Base-by-base conservation (phyloP, 192 early-diverging fungal genomes). In the Entrophospora sp. region DNA sequence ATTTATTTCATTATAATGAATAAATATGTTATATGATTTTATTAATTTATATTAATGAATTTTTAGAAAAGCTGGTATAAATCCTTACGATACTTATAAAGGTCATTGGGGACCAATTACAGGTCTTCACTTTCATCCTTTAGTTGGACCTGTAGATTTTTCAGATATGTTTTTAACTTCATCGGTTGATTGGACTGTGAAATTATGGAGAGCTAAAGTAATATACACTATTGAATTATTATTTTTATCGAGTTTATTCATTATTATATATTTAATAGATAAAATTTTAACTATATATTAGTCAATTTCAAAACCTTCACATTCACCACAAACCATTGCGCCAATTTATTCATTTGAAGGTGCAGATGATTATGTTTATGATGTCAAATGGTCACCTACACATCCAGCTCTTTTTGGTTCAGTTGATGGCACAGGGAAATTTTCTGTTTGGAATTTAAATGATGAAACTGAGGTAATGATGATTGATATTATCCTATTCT, bases 131-230 rank as follows among this genome's bases (percentile, higher is more conserved):
- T 96, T 97, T 80, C 97, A 99, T 71, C 96, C 96, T 28, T 42
- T 82, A 8, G 68, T 76, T 55, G 89, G 88, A 7, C 82, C 88
- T n/a, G 70, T 81, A 24, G 93, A 95, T 66, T 95, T 95, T 71
- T 82, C 90, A 5, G 93, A 99, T 72, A 69, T 98, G 44, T 98
- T 92, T 67, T 67, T 99, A 53, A 97, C 95, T 7, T 81, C 83
- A 34, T 92, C 90, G 9, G 89, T 95, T 3, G 97, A 99, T 72
- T 99, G 97, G 97, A 95, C 95, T 1, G 87, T 95, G 67, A 95
- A 96, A 59, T 75, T 99, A 14, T 99, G 97, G 97, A 81, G 89
- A 60, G 85, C 84, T 18, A 85, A 86, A 73, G 80, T 71, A 69
- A 67, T 20, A 46, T 34, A 32, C 3, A 49, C 5, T 22, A 34